phyloP scores from a whole-genome alignment of 2,329 filamentous ascomycete genomes.

The Cytospora piceae region DNA sequence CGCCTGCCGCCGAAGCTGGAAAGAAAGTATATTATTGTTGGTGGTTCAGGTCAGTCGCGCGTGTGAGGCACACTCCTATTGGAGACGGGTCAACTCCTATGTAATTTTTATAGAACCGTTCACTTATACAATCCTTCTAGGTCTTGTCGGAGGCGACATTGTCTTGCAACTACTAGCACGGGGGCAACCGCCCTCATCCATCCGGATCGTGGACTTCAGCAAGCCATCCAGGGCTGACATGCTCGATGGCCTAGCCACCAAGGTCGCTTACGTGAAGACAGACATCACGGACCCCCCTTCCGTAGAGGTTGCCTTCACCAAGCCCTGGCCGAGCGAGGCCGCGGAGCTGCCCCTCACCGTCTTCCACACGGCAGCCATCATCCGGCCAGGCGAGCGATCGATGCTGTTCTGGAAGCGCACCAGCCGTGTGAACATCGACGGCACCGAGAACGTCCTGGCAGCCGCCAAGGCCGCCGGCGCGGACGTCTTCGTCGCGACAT shows the following conservation, averaged over 20 bases:
- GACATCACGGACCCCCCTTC: conserved; percentile 48
- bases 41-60: conserved; percentile 48
- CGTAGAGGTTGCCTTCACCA: conserved; percentile 46
- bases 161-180: conserved; percentile 52
- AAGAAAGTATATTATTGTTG: conserved; percentile 50
- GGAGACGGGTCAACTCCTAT: background rate
- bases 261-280: conserved; percentile 47
- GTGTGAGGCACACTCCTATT: background rate
- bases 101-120: background rate
- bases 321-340: conserved; percentile 46
- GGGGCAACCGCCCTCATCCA: conserved; percentile 49
- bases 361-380: conserved; percentile 57
- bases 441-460: conserved; percentile 52
- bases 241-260: conserved; percentile 39
- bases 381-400: conserved; percentile 54
- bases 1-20: conserved; percentile 46
- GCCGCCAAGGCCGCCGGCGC: conserved; percentile 52
- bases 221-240: conserved; percentile 45
- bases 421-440: conserved; percentile 53
- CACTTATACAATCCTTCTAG: conserved; percentile 14
- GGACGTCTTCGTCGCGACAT: conserved; percentile 56
- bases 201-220: conserved; percentile 53
- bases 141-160: conserved; percentile 50
- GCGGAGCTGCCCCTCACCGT: conserved; percentile 51
- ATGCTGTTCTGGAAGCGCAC: conserved; percentile 49